Evolutionary conservation across 768 basidiomycete genomes (phyloP), one percentile per base, ranked within the genome.

Genomic region (Collybia sordida): DNA sequence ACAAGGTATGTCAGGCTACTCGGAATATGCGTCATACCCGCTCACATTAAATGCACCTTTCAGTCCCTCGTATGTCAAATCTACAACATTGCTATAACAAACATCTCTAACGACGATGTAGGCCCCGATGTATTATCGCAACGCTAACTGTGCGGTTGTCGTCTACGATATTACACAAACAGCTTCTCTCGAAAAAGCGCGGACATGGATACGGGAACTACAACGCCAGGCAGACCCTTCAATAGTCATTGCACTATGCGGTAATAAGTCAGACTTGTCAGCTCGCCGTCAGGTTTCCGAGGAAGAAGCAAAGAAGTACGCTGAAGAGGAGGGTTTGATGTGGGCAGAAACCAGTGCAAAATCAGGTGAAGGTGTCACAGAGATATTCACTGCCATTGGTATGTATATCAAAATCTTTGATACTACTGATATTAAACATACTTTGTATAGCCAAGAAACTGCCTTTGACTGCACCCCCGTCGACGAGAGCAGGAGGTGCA

Each of bases 191-290:
- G 92, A 96, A 74, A 97, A 96, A 72, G 96, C 96, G 23, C 88
- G 89, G 59, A 86, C 86, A 55, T 98, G 96, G 96, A 95, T 98
- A 64, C 81, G 90, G 45, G 95, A 98, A 68, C 83, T 98, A 2
- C 94, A 97, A 64, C 92, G 95, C 47, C 95, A 98, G 72, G 96
- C 95, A 49, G 96, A 98, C 66, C 95, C 96, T 6, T 90, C 88
- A 38, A 98, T 97, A 75, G 83, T 96, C 60, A 96, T 98, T 66
- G 90, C 93, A 35, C 84, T 98, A 28, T 96, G 93, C 51, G 96
- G 96, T 42, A 98, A 98, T 79, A 98, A 98, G 72, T 71, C 85
- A 23, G 96, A 98, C 70, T 74, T 98, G 21, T 77, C 83, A 35
- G 88, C 86, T 7, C 86, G 90, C 54, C 83, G 92, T 59, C 91